Percentiles rank a stretch among this genome's conserved stretches.
Evolutionary conservation across 2,329 filamentous ascomycete species (phyloP).

Genomic region (Cladosporium sp.): DNA sequence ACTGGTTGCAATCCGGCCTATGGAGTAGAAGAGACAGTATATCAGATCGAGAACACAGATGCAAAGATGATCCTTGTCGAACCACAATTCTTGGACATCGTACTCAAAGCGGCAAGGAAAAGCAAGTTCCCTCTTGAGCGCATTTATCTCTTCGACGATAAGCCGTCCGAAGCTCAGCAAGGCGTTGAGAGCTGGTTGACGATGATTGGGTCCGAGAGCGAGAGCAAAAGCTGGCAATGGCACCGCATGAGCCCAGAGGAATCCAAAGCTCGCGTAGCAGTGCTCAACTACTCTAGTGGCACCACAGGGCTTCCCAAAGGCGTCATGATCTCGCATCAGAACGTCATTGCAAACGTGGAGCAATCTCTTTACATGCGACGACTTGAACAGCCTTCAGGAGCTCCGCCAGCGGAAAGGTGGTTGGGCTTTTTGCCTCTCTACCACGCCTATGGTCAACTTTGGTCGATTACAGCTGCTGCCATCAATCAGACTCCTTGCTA

Average conservation of each 20-base stretch:
- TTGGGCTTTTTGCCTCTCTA: conserved; percentile 39
- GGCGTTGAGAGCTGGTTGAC: conserved; percentile 47
- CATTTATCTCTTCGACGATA: conserved; percentile 75
- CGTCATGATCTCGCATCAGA: conserved; percentile 80
- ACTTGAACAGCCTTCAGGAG: conserved; percentile 30
- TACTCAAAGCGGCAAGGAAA: conserved; percentile 65
- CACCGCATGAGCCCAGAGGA: conserved; percentile 64
- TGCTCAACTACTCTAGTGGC: conserved; percentile 84
- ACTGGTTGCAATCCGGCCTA: conserved; percentile 76
- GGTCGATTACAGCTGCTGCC: conserved; percentile 39
- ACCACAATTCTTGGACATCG: conserved; percentile 62
- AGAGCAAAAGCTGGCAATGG: conserved; percentile 62
- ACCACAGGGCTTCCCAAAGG: conserved; percentile 92
- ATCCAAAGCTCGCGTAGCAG: conserved; percentile 72
- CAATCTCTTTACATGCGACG: conserved; percentile 43
- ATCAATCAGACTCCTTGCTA: conserved; percentile 36
- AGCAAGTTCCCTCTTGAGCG: conserved; percentile 70
- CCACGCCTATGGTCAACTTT: conserved; percentile 40
- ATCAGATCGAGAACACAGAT: conserved; percentile 76
- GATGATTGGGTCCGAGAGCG: conserved; percentile 53
- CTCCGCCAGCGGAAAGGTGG: conserved; percentile 34
- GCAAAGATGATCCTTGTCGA: conserved; percentile 78
- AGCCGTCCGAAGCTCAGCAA: conserved; percentile 32
- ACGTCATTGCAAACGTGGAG: conserved; percentile 71
- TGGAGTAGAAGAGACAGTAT: conserved; percentile 77